phyloP scores from a whole-genome alignment of 2,329 filamentous ascomycete species.

The Xylaria sp. region DNA sequence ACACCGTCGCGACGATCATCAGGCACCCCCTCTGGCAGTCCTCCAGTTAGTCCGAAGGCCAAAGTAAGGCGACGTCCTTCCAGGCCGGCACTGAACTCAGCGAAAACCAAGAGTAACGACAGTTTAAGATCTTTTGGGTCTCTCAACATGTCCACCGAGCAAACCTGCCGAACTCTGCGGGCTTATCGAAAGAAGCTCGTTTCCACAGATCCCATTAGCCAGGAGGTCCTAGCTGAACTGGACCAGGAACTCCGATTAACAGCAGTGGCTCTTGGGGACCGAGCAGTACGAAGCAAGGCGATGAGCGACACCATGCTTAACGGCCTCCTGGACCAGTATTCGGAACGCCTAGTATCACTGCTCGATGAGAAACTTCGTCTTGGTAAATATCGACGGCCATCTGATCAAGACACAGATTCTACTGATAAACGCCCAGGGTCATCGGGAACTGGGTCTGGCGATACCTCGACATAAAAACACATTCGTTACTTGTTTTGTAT shows the following conservation, averaged over 20 bases:
- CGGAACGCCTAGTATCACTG: slow-evolving; percentile 71
- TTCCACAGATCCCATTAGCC: slow-evolving; percentile 60
- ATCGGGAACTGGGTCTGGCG: slow-evolving; percentile 31
- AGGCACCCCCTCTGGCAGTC: slow-evolving; percentile 51
- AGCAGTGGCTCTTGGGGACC: slow-evolving; percentile 63
- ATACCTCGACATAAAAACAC: slow-evolving; percentile 30
- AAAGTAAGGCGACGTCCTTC: slow-evolving; percentile 59
- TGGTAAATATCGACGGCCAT: slow-evolving; percentile 19
- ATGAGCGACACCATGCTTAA: slow-evolving; percentile 65
- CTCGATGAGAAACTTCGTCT: slow-evolving; percentile 73
- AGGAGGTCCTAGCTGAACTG: slow-evolving; percentile 64
- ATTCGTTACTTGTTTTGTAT: slow-evolving; percentile 31
- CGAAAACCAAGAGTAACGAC: slow-evolving; percentile 57
- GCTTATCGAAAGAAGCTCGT: slow-evolving; percentile 68
- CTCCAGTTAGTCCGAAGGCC: slow-evolving; percentile 56
- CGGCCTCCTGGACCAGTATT: slow-evolving; percentile 76
- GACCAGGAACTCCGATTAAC: slow-evolving; percentile 70
- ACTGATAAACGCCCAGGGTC: slow-evolving; percentile 27
- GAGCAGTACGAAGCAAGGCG: slow-evolving; percentile 57
- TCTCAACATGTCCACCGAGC: slow-evolving; percentile 68
- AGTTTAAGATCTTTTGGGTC: slow-evolving; percentile 59
- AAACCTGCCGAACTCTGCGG: slow-evolving; percentile 65
- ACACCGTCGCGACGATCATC: slow-evolving; percentile 57
- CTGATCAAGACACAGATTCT: slow-evolving; percentile 26
- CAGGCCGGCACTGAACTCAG: slow-evolving; percentile 54